These are phyloP conservation scores for Colletotrichum neosansevieriae DNA, from an alignment of 2,329 filamentous ascomycete species.

Conservation along the genomic window DNA sequence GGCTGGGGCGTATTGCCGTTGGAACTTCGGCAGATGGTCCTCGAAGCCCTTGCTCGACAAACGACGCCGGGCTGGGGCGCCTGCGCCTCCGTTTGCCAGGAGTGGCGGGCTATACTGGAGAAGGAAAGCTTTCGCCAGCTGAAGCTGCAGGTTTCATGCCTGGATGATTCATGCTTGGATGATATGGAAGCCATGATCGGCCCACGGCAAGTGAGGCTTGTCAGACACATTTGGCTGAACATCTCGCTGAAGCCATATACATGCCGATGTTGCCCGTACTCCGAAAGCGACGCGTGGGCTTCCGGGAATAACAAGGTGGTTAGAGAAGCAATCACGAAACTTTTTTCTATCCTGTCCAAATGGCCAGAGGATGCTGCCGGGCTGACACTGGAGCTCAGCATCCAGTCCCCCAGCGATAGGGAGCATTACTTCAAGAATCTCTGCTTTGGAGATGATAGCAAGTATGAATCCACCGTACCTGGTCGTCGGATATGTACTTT, in stretches of 20 bases:
- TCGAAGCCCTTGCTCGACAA: background rate
- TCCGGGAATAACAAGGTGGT: slow-evolving; percentile 36
- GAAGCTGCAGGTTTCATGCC: slow-evolving; percentile 40
- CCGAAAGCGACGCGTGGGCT: background rate
- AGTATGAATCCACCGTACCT: too few species aligned
- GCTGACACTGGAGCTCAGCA: too few species aligned
- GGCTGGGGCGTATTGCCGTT: background rate
- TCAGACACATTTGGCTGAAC: slow-evolving; percentile 48
- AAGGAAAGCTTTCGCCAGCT: slow-evolving; percentile 47
- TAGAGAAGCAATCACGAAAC: slow-evolving; percentile 42
- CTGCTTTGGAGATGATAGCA: too few species aligned
- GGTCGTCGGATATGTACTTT: too few species aligned
- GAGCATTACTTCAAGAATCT: too few species aligned
- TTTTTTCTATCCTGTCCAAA: slow-evolving; percentile 35
- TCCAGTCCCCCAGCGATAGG: too few species aligned
- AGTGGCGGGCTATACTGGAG: slow-evolving; percentile 50
- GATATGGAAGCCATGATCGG: slow-evolving; percentile 42
- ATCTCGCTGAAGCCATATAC: slow-evolving; percentile 48
- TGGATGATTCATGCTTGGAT: slow-evolving; percentile 42
- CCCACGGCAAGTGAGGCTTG: slow-evolving; percentile 40
- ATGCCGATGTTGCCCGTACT: slow-evolving; percentile 40
- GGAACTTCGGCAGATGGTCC: background rate
- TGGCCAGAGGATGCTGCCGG: too few species aligned
- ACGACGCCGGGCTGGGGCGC: slow-evolving; percentile 47
- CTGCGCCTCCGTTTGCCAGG: slow-evolving; percentile 50